Percentiles rank a stretch among this genome's conserved stretches.
Evolutionary conservation across 139 green algal species (phyloP).

Genomic region (Raphidocelis subcapitata): DNA sequence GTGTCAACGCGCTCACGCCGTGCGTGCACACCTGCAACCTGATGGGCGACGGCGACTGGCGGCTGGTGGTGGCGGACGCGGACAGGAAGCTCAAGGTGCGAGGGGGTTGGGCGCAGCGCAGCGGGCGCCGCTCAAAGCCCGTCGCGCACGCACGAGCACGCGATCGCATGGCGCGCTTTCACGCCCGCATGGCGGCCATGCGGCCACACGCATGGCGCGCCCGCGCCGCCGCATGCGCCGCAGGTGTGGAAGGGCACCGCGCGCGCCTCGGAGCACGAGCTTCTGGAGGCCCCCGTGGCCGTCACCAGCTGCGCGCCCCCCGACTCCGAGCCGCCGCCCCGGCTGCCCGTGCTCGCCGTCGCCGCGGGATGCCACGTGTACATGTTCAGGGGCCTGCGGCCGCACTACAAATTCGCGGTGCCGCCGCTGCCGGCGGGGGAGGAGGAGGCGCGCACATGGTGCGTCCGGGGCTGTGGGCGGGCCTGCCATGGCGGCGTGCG

Average conservation of each 20-base stretch:
- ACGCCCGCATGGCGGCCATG: neutral
- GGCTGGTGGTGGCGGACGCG: conserved; percentile 62
- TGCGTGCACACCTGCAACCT: conserved; percentile 52
- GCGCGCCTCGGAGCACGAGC: conserved; percentile 52
- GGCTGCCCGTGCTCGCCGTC: conserved; percentile 57
- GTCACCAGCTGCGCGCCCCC: conserved; percentile 50
- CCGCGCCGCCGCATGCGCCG: too few species aligned
- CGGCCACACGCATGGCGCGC: too few species aligned
- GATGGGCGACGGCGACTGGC: conserved; percentile 67
- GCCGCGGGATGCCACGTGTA: conserved; percentile 60
- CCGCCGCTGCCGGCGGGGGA: conserved; percentile 40
- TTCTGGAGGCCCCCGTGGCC: conserved; percentile 56
- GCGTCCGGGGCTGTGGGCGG: neutral
- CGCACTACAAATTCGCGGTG: conserved; percentile 75
- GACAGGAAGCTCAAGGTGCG: conserved; percentile 68
- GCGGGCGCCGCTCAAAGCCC: neutral
- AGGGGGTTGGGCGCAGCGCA: neutral
- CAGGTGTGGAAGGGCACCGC: conserved; percentile 70
- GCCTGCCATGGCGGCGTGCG: neutral
- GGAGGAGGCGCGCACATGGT: conserved; percentile 66
- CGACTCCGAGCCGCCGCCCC: conserved; percentile 25
- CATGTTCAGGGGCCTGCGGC: conserved; percentile 73
- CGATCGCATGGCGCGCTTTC: neutral
- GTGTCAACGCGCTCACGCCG: conserved; percentile 18
- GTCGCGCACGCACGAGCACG: too few species aligned